Evolutionary conservation across 257 asterid species (phyloP).

Genomic region (Nemophila menziesii): DNA sequence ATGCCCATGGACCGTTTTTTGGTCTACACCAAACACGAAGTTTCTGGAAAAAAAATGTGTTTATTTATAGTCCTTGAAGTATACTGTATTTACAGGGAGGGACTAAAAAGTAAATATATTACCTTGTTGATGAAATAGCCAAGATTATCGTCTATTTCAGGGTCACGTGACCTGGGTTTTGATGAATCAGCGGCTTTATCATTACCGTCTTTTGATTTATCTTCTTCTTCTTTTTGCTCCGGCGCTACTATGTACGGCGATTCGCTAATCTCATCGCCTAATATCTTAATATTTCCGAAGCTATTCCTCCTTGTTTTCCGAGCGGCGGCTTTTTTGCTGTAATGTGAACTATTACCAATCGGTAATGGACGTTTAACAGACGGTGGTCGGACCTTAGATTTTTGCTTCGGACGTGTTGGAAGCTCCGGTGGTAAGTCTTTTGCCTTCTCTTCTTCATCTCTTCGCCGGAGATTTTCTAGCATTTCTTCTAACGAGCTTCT

Average conservation of each 20-base stretch:
- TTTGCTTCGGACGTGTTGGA: constrained; percentile 60
- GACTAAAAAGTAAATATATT: neutral
- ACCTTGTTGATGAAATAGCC: constrained; percentile 62
- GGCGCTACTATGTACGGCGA: constrained; percentile 31
- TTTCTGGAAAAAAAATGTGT: constrained; percentile 41
- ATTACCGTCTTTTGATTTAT: constrained; percentile 16
- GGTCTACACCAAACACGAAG: constrained; percentile 67
- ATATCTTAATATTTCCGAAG: constrained; percentile 36
- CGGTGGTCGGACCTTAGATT: constrained; percentile 57
- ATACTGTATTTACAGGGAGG: neutral
- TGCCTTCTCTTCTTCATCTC: constrained; percentile 47
- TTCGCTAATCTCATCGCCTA: constrained; percentile 28
- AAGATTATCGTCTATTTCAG: constrained; percentile 37
- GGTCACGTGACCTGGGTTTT: constrained; percentile 26
- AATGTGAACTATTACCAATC: constrained; percentile 14
- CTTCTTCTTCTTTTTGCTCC: constrained; percentile 13
- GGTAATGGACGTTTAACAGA: constrained; percentile 50
- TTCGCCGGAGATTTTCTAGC: constrained; percentile 67
- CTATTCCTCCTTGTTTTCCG: constrained; percentile 20
- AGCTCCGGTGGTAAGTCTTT: constrained; percentile 79
- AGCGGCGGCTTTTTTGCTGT: constrained; percentile 1
- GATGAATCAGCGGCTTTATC: constrained; percentile 18
- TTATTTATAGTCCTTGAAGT: neutral
- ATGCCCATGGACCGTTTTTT: constrained; percentile 47
- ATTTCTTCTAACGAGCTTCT: constrained; percentile 93